Evolutionary conservation across 768 basidiomycete species (phyloP).

Genomic region (Phlebiopsis gigantea): DNA sequence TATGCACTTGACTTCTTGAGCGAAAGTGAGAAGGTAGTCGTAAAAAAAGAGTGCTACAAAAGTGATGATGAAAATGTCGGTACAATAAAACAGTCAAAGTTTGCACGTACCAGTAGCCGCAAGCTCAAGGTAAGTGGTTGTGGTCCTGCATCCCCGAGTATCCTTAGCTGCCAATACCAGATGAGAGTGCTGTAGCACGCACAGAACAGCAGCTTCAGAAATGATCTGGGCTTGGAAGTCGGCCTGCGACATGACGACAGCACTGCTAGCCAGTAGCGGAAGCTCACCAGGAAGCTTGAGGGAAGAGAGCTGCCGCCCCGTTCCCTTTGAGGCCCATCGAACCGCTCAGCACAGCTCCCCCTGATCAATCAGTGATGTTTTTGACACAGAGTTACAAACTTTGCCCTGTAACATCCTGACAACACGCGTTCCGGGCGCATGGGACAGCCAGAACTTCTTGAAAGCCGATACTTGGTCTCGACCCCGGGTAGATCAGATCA

Average conservation of each 20-base stretch:
- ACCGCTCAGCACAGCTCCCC: not conserved
- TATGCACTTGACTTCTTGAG: conserved; percentile 5
- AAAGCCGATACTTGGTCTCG: no score
- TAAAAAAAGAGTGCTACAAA: conserved; percentile 6
- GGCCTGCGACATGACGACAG: conserved; percentile 8
- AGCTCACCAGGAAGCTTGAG: conserved; percentile 1
- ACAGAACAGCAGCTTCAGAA: not conserved
- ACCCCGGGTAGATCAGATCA: no score
- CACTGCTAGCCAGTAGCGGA: conserved; percentile 1
- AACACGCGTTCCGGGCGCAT: not conserved
- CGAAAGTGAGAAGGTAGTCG: conserved; percentile 9
- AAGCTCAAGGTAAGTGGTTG: not conserved
- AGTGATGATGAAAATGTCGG: not conserved
- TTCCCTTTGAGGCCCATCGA: not conserved
- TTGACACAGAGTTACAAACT: not conserved
- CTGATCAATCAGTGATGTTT: conserved; percentile 1
- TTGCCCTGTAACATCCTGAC: not conserved
- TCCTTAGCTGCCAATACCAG: not conserved
- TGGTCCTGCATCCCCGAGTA: not conserved
- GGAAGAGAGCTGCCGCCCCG: not conserved
- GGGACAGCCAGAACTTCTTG: no score
- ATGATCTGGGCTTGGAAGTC: not conserved
- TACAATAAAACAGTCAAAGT: not conserved
- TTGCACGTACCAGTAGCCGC: not conserved
- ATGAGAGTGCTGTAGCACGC: not conserved